A percentile compares a stretch with the other conserved stretches of the same genome.
Evolutionary conservation across 2,329 filamentous ascomycete genomes (phyloP).

Genomic region (Calonectria honghensis): DNA sequence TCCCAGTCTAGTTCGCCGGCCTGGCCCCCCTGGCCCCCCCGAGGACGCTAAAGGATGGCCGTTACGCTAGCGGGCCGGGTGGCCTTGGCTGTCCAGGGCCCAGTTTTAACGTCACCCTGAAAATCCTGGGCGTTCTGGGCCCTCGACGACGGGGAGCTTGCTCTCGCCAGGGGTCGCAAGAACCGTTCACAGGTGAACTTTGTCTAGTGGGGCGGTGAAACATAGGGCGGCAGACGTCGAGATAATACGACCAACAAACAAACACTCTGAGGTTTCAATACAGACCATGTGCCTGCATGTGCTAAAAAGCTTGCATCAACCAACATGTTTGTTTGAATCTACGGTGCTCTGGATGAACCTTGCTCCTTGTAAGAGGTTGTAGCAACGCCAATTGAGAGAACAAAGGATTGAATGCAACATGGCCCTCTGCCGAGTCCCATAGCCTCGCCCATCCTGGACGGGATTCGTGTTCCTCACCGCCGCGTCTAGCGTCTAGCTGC

Average conservation of each 20-base stretch:
- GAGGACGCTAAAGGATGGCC: background rate
- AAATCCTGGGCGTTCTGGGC: background rate
- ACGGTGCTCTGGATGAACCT: background rate
- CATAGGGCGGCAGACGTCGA: background rate
- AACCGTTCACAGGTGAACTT: background rate
- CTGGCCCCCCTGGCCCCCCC: background rate
- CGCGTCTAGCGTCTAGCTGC: background rate
- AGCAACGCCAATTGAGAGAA: background rate
- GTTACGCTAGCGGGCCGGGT: constrained; percentile 11
- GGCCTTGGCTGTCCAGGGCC: background rate
- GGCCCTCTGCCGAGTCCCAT: background rate
- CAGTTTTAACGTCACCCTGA: constrained; percentile 22
- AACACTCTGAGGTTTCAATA: too few relatives aligned
- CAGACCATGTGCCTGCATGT: background rate
- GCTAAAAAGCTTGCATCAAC: background rate
- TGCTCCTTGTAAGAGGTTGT: too few relatives aligned
- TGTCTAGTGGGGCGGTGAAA: constrained; percentile 10
- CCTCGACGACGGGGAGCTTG: background rate
- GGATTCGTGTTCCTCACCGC: constrained; percentile 11
- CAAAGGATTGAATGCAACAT: background rate
- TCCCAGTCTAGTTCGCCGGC: background rate
- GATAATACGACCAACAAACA: too few relatives aligned
- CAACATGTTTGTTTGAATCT: background rate
- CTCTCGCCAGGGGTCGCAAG: background rate
- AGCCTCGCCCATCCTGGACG: background rate